Percentiles rank a stretch among this genome's conserved stretches.
phyloP scores from a whole-genome alignment of 1,284 basidiomycete genomes.

The Ustilago crameri region DNA sequence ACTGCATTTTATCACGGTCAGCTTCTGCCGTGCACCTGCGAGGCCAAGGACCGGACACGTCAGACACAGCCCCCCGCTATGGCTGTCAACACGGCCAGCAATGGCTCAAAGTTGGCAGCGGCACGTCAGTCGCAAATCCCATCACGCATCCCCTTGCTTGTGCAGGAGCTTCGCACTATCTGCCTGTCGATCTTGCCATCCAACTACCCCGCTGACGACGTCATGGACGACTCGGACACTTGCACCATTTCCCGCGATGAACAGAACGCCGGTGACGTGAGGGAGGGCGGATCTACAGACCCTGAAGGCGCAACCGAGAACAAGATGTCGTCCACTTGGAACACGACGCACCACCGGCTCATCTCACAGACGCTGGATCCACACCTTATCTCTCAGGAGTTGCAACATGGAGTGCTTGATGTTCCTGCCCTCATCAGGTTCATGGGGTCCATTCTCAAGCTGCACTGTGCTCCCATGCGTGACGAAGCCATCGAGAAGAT shows the following conservation, averaged over 20 bases:
- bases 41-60: constrained; percentile 18
- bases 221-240: constrained; percentile 70
- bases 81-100: background rate
- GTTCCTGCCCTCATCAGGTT: constrained; percentile 81
- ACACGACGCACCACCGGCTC: constrained; percentile 61
- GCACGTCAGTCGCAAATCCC: constrained; percentile 68
- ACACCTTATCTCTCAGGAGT: constrained; percentile 80
- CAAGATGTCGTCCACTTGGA: constrained; percentile 12
- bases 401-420: constrained; percentile 81
- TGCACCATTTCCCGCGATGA: constrained; percentile 4
- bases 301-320: background rate
- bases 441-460: constrained; percentile 84
- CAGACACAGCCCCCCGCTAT: constrained; percentile 1
- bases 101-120: background rate
- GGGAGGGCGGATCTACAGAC: background rate
- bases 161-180: constrained; percentile 82
- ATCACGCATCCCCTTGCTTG: constrained; percentile 79
- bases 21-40: constrained; percentile 66
- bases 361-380: constrained; percentile 71
- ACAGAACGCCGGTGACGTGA: constrained; percentile 1
- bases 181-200: constrained; percentile 80
- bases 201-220: constrained; percentile 71
- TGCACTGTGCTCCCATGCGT: constrained; percentile 91
- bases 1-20: constrained; percentile 74
- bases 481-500: constrained; percentile 85